These are phyloP conservation scores for Scheffersomyces stipitis DNA, from an alignment of 805 yeast genomes.

Conservation along the genomic window DNA sequence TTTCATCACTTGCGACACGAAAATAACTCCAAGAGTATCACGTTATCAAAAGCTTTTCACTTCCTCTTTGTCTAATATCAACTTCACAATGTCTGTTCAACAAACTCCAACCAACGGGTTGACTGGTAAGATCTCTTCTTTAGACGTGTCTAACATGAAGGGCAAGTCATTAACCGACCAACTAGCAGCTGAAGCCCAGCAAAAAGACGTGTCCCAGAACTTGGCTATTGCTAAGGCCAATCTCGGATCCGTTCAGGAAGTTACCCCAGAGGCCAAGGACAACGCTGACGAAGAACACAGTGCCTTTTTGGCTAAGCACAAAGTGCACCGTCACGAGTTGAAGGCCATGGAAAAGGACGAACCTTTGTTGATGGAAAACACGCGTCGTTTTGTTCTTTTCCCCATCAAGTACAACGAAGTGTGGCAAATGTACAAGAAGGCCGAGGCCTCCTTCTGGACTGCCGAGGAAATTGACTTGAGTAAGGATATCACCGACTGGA, in stretches of 20 bases:
- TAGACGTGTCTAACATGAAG: slow-evolving; percentile 31
- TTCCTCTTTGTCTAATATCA: too few relatives aligned
- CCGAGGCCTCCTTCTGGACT: slow-evolving; percentile 99
- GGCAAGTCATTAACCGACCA: slow-evolving; percentile 42
- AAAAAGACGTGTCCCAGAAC: slow-evolving; percentile 31
- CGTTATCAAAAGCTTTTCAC: too few relatives aligned
- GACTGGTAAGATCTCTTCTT: slow-evolving; percentile 43
- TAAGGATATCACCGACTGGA: slow-evolving; percentile 93
- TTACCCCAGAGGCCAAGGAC: slow-evolving; percentile 24
- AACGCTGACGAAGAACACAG: slow-evolving; percentile 43
- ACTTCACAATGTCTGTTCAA: slow-evolving; percentile 51
- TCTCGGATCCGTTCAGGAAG: slow-evolving; percentile 12
- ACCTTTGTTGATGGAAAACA: slow-evolving; percentile 84
- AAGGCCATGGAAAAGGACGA: slow-evolving; percentile 81
- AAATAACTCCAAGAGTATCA: too few relatives aligned
- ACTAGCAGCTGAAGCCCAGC: slow-evolving; percentile 41
- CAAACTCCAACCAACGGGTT: slow-evolving; percentile 60
- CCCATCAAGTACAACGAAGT: slow-evolving; percentile 97
- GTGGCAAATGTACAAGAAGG: slow-evolving; percentile 98
- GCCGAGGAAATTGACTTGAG: slow-evolving; percentile 97
- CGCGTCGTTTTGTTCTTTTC: slow-evolving; percentile 85
- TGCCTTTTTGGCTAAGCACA: slow-evolving; percentile 59
- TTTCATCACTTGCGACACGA: too few relatives aligned
- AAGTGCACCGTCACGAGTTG: slow-evolving; percentile 69
- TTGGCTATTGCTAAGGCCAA: slow-evolving; percentile 15